Evolutionary conservation across 768 basidiomycete genomes (phyloP), one percentile per base, ranked within the genome.

Genomic region (Tylopilus plumbeoviolaceoides): DNA sequence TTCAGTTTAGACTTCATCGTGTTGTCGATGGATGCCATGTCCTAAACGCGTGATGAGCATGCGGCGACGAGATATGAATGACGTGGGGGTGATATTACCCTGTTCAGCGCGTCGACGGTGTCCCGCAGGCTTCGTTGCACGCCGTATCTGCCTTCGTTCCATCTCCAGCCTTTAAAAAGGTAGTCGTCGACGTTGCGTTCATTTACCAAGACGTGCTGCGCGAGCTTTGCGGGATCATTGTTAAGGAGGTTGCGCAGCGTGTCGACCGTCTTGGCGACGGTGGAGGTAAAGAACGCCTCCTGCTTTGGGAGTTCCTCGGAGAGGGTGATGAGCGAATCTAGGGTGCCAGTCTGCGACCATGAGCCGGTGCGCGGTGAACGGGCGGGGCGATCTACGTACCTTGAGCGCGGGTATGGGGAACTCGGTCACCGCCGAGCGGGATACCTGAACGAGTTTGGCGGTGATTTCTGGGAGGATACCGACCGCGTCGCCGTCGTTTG

Each of bases 241-340:
- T 92, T 92, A 42, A 94, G 72, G 50, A 99, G 78, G 59, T 87
- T 91, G 45, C 94, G 87, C 50, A 98, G 78, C 0, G 93, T 94
- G 65, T 98, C 97, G 46, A 98, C 93, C 8, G 85, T 85, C 76
- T 95, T 98, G 44, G 92, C 91, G 56, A 95, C 87, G 8, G 84
- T 84, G 14, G 80, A 74, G 2, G 93, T 97, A 74, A 98, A 95
- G 76, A 81, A 84, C 36, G 78, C 65, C 62, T 98, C 97, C 53
- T 89, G 84, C 73, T 98, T 99, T 7, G 94, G 91, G 38, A 98
- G 79, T 44, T 89, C 85, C 64, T 98, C 97, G 15, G 94, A 95
- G 47, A 98, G 79, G 2, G 83, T 78, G 54, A 99, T 82, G 49
- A 99, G 82, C 18, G 83, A 78, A 58, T 95, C 93, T 44, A 99